These are phyloP conservation scores for Thamnidium elegans DNA, from an alignment of 192 early-diverging fungal species.

Conservation along the genomic window DNA sequence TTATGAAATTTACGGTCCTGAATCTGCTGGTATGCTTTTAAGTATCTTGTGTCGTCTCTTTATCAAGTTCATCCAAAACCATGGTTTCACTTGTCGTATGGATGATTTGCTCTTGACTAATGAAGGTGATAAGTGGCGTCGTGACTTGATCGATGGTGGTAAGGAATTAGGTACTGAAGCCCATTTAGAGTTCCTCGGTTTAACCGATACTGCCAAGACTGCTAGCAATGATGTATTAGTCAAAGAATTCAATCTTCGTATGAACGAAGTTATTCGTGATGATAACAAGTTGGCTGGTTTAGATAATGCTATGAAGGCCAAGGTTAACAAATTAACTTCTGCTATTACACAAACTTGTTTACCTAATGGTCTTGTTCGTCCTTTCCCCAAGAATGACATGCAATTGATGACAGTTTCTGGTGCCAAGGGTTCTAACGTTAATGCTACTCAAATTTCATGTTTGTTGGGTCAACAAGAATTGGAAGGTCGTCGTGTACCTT, in stretches of 20 bases:
- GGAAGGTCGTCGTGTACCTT: conserved; percentile 98
- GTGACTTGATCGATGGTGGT: conserved; percentile 71
- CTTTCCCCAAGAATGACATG: conserved; percentile 90
- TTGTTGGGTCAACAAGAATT: conserved; percentile 99
- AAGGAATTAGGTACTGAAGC: conserved; percentile 93
- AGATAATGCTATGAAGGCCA: conserved; percentile 87
- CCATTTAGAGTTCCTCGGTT: conserved; percentile 67
- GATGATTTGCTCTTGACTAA: conserved; percentile 90
- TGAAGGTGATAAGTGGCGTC: conserved; percentile 76
- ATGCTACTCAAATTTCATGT: conserved; percentile 97
- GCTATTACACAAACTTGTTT: conserved; percentile 75
- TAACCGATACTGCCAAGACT: conserved; percentile 48
- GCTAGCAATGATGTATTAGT: conserved; percentile 70
- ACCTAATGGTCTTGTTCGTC: conserved; percentile 61
- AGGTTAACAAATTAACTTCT: conserved; percentile 76
- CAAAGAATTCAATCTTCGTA: conserved; percentile 91
- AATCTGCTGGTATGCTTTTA: conserved; percentile 85
- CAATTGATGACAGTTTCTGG: conserved; percentile 96
- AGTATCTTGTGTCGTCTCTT: conserved; percentile 90
- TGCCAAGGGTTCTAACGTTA: conserved; percentile 94
- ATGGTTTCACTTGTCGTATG: conserved; percentile 97
- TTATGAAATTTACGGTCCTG: conserved; percentile 89
- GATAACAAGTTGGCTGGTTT: conserved; percentile 84
- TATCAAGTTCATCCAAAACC: conserved; percentile 93
- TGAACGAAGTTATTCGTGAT: conserved; percentile 89